phyloP scores from a whole-genome alignment of 371 early-diverging fungal genomes.

The Zychaea mexicana region DNA sequence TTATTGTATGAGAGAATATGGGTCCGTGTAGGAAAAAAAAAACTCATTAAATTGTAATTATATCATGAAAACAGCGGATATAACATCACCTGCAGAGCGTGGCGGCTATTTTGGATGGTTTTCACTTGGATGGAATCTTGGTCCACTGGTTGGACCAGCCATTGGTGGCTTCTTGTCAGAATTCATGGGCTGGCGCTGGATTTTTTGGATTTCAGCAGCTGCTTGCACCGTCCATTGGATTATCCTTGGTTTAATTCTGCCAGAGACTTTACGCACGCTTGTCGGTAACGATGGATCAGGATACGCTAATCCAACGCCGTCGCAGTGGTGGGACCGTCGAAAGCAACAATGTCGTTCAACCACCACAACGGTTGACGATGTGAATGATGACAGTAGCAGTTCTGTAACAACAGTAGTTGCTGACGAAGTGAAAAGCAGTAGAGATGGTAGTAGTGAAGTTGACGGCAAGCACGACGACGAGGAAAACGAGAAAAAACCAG shows the following conservation, averaged over 20 bases:
- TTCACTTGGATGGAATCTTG: conserved; percentile 19
- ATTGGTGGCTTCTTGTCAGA: conserved; percentile 24
- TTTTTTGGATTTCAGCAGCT: conserved; percentile 37
- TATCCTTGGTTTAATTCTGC: conserved; percentile 25
- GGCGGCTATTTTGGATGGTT: conserved; percentile 23
- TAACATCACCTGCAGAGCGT: conserved; percentile 17
- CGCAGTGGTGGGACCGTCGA: conserved; percentile 21
- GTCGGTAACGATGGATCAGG: conserved; percentile 46
- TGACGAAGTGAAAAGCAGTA: too few relatives aligned
- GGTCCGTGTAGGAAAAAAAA: neutral
- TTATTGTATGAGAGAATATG: neutral
- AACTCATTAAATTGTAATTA: neutral
- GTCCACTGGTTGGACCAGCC: conserved; percentile 22
- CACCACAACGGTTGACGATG: neutral
- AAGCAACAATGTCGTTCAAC: conserved; percentile 2
- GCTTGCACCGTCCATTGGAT: conserved; percentile 18
- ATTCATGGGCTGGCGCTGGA: conserved; percentile 31
- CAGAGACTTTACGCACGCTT: conserved; percentile 49
- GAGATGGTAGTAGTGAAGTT: too few relatives aligned
- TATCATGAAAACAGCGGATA: conserved; percentile 13
- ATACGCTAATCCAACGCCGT: conserved; percentile 44
- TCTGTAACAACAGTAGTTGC: too few relatives aligned
- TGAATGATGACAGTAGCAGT: neutral
- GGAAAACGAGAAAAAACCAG: neutral
- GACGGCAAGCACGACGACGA: neutral